Conservation (phyloP, 2,329 filamentous ascomycete genomes). For the Leptographium flavum region DNA sequence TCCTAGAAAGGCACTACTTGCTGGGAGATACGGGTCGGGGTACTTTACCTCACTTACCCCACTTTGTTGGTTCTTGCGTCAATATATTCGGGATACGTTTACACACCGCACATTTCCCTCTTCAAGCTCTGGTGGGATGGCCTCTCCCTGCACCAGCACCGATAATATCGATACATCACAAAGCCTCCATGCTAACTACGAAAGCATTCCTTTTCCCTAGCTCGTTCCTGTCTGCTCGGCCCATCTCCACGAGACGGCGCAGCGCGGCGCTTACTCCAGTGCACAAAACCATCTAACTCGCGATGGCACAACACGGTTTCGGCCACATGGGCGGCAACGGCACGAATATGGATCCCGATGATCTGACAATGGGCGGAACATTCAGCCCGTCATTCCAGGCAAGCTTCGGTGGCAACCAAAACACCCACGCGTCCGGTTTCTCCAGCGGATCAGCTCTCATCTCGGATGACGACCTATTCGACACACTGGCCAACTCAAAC, state of each 20-base stretch:
- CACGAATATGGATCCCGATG: slow-evolving; percentile 64
- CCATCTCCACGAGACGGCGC: background rate
- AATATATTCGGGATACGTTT: background rate
- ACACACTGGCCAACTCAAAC: slow-evolving; percentile 47
- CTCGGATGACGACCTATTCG: slow-evolving; percentile 77
- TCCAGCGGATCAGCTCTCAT: slow-evolving; percentile 66
- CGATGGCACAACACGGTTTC: slow-evolving; percentile 43
- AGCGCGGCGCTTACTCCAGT: background rate
- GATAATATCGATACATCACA: background rate
- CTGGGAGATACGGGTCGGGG: background rate
- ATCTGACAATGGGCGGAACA: slow-evolving; percentile 53
- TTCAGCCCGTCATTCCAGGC: slow-evolving; percentile 50
- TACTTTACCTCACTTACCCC: background rate
- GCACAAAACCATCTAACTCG: background rate
- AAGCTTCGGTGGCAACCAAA: slow-evolving; percentile 37
- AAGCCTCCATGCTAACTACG: background rate
- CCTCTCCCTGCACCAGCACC: background rate
- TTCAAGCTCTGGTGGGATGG: background rate
- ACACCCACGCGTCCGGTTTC: slow-evolving; percentile 55
- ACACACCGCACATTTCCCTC: background rate
- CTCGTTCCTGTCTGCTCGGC: background rate
- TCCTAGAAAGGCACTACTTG: background rate
- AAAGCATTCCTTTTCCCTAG: background rate
- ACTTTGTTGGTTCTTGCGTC: background rate
- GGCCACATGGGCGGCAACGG: slow-evolving; percentile 39